phyloP scores from a whole-genome alignment of 2,329 filamentous ascomycete species.

The Neofusicoccum sp. region DNA sequence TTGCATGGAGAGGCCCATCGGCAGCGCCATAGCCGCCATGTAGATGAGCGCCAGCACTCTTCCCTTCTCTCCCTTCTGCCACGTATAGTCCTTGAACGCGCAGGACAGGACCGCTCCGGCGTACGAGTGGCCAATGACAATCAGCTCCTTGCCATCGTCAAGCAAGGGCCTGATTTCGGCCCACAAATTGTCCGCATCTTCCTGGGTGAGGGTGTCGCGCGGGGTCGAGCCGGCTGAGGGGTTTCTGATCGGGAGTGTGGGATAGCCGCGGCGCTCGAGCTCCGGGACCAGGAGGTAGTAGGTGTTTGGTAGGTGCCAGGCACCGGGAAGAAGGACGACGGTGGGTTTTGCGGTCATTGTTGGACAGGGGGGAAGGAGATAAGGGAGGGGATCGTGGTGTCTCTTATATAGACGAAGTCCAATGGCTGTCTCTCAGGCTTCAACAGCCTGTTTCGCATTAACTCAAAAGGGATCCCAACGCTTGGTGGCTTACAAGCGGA shows the following conservation, averaged over 20 bases:
- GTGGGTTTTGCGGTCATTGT: slow-evolving; percentile 13
- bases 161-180: slow-evolving; percentile 21
- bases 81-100: background rate
- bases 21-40: background rate
- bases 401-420: too few species aligned
- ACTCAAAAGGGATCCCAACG: too few species aligned
- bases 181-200: slow-evolving; percentile 25
- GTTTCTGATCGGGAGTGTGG: slow-evolving; percentile 22
- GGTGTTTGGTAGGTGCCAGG: slow-evolving; percentile 26
- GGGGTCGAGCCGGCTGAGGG: slow-evolving; percentile 24
- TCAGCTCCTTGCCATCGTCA: slow-evolving; percentile 23
- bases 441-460: too few species aligned
- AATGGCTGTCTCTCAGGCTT: too few species aligned
- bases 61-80: background rate
- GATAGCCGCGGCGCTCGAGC: slow-evolving; percentile 23
- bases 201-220: slow-evolving; percentile 18
- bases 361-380: background rate
- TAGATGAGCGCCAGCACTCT: slow-evolving; percentile 1
- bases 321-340: slow-evolving; percentile 24
- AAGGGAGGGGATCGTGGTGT: background rate
- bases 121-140: slow-evolving; percentile 32
- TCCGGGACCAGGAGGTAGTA: slow-evolving; percentile 23
- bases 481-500: too few species aligned
- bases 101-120: slow-evolving; percentile 26
- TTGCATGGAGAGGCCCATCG: background rate